Evolutionary conservation across 768 basidiomycete genomes (phyloP).

Genomic region (Calvatia gigantea): DNA sequence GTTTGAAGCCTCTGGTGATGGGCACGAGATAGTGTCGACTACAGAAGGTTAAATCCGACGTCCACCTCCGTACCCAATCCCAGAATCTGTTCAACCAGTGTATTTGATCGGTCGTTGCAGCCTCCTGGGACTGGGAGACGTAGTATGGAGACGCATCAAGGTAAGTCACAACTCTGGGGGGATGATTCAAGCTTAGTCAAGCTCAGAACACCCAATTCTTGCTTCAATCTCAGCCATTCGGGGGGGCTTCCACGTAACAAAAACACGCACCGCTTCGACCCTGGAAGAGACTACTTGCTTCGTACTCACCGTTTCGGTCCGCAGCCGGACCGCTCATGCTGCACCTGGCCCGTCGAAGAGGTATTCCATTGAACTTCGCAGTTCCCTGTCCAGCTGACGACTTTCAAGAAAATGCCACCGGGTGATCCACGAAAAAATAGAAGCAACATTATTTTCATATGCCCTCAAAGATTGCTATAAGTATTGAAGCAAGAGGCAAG

Average conservation of each 20-base stretch:
- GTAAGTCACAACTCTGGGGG: no score
- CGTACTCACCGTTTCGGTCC: no score
- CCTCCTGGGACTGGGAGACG: background rate
- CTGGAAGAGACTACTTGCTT: background rate
- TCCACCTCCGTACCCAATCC: slow-evolving; percentile 34
- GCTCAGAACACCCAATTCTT: slow-evolving; percentile 27
- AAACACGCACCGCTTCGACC: no score
- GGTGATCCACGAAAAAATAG: background rate
- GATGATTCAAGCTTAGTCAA: no score
- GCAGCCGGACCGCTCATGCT: slow-evolving; percentile 2
- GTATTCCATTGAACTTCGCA: background rate
- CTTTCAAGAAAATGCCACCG: background rate
- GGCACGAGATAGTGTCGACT: slow-evolving; percentile 29
- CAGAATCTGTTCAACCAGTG: slow-evolving; percentile 40
- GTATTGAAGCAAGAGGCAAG: no score
- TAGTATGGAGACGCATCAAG: slow-evolving; percentile 19
- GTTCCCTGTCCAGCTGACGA: slow-evolving; percentile 1
- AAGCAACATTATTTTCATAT: background rate
- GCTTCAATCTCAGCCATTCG: no score
- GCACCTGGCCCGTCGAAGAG: no score
- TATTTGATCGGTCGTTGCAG: slow-evolving; percentile 15
- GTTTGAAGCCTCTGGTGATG: slow-evolving; percentile 24
- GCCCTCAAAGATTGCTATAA: background rate
- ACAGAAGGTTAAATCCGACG: slow-evolving; percentile 6
- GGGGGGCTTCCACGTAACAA: no score